Evolutionary conservation across 2,329 filamentous ascomycete species (phyloP).

Genomic region (Trichoderma aggressivum): DNA sequence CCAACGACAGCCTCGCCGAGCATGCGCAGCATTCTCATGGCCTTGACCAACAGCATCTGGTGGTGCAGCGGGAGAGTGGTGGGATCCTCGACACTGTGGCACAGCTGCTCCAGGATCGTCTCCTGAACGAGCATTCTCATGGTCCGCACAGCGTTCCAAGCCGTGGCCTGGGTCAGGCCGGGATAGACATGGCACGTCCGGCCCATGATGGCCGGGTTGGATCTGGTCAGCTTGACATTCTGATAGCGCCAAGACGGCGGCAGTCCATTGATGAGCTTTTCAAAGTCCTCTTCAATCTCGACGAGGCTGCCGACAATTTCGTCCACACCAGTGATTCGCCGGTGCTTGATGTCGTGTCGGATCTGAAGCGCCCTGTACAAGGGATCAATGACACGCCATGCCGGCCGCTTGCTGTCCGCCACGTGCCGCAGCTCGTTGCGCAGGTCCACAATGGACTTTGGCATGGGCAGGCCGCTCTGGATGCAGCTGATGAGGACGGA

Average conservation of each 20-base stretch:
- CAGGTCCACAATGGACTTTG: slow-evolving; percentile 45
- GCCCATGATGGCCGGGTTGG: slow-evolving; percentile 42
- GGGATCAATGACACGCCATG: slow-evolving; percentile 43
- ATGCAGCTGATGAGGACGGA: slow-evolving; percentile 51
- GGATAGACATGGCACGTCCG: slow-evolving; percentile 45
- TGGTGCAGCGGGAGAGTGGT: slow-evolving; percentile 30
- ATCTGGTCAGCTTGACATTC: slow-evolving; percentile 36
- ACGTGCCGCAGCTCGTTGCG: slow-evolving; percentile 40
- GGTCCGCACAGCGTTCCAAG: slow-evolving; percentile 48
- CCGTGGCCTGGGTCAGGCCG: slow-evolving; percentile 42
- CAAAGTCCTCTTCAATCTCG: slow-evolving; percentile 43
- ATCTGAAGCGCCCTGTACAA: slow-evolving; percentile 45
- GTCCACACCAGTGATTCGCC: slow-evolving; percentile 35
- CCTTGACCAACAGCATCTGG: slow-evolving; percentile 36
- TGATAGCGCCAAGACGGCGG: slow-evolving; percentile 42
- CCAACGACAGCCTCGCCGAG: slow-evolving; percentile 43
- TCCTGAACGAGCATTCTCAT: slow-evolving; percentile 48
- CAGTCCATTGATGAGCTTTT: slow-evolving; percentile 37
- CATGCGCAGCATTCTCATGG: slow-evolving; percentile 37
- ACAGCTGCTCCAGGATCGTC: slow-evolving; percentile 44
- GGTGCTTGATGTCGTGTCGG: slow-evolving; percentile 44
- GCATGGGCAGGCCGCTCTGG: slow-evolving; percentile 47
- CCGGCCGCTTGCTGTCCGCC: slow-evolving; percentile 37
- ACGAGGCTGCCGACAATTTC: slow-evolving; percentile 37
- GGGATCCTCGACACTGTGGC: slow-evolving; percentile 31